Conservation (phyloP, 192 early-diverging fungal species). For the Phycomyces nitens region DNA sequence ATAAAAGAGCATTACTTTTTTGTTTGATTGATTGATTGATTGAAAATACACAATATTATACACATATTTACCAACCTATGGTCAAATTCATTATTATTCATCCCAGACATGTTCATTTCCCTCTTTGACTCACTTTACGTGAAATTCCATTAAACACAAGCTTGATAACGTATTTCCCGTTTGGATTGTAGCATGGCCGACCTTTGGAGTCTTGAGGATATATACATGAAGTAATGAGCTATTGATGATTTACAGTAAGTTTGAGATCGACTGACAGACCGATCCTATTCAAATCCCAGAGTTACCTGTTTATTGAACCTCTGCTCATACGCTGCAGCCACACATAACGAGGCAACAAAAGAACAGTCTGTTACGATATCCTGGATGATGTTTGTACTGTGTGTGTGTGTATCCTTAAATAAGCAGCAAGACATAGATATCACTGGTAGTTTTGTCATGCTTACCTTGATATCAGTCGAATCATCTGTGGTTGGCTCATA, state of each 20-base stretch:
- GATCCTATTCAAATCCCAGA: no score
- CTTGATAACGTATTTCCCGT: conserved; percentile 86
- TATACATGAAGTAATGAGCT: conserved; percentile 82
- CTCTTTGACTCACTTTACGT: conserved; percentile 43
- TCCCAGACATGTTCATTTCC: background rate
- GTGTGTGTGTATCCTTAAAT: no score
- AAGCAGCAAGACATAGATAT: no score
- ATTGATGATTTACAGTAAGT: conserved; percentile 6
- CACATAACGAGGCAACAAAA: conserved; percentile 90
- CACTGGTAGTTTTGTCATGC: no score
- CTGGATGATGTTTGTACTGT: conserved; percentile 66
- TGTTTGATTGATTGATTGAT: no score
- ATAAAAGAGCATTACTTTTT: background rate
- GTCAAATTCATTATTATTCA: conserved; percentile 17
- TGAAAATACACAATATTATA: no score
- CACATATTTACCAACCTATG: background rate
- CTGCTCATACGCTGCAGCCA: conserved; percentile 75
- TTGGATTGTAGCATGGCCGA: conserved; percentile 76
- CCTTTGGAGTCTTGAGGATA: conserved; percentile 76
- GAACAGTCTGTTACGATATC: conserved; percentile 95
- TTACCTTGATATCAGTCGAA: conserved; percentile 59
- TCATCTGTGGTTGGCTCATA: conserved; percentile 64
- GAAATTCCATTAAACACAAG: conserved; percentile 83
- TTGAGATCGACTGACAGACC: no score
- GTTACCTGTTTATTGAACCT: conserved; percentile 68